A percentile compares a stretch with the other conserved stretches of the same genome.
These are phyloP conservation scores for Tuber indicum DNA, from an alignment of 495 filamentous ascomycete species.

Conservation along the genomic window DNA sequence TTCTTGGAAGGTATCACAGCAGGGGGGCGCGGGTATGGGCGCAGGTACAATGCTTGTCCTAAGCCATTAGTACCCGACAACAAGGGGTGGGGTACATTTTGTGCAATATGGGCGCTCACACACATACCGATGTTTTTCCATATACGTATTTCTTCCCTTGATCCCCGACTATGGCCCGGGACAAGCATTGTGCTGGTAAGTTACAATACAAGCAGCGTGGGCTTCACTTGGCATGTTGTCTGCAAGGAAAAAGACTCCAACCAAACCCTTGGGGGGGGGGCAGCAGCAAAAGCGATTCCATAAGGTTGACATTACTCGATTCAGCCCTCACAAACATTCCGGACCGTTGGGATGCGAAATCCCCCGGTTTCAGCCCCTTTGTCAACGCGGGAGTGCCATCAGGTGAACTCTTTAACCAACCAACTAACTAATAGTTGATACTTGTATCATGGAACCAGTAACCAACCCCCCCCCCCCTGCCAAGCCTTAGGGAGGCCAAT, in stretches of 20 bases:
- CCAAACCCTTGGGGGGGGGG: neutral
- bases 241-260: neutral
- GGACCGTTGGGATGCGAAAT: neutral
- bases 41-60: neutral
- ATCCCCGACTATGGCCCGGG: too few relatives aligned
- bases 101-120: too few relatives aligned
- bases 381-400: neutral
- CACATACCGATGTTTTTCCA: too few relatives aligned
- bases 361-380: neutral
- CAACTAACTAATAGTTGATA: neutral
- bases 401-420: neutral
- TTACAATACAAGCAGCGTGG: neutral
- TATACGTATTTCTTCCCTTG: too few relatives aligned
- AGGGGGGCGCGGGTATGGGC: neutral
- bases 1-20: neutral
- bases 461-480: neutral
- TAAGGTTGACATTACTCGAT: neutral
- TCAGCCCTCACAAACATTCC: neutral
- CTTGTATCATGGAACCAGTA: neutral
- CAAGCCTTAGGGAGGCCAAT: neutral
- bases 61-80: too few relatives aligned
- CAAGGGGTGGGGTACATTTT: too few relatives aligned
- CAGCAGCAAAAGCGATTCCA: neutral
- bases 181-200: too few relatives aligned
- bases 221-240: neutral